Base-by-base conservation (phyloP, 2,329 filamentous ascomycete species). In the Fusarium papillatum region DNA sequence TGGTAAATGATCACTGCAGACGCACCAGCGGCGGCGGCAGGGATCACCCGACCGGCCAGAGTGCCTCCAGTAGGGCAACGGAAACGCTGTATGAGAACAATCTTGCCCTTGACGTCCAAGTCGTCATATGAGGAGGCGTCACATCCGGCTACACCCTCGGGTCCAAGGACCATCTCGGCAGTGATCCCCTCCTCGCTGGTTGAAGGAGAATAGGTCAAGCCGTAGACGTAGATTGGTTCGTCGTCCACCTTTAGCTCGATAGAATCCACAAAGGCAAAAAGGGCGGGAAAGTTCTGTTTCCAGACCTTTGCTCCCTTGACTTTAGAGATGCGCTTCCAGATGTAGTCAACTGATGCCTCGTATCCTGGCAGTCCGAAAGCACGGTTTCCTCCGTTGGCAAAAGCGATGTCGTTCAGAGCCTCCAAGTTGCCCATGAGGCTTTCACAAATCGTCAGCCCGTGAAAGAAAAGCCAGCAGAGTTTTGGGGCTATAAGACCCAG, bases 291-390 rank as follows among this genome's bases (percentile, higher is more conserved):
- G 66, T 88, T 84, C 64, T 89, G 87, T 48, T 85, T 86, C 85
- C 87, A 89, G 29, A 81, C 81, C 29, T 80, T 81, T 10, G 81
- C 80, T 34, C 76, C 80, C 26, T 83, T 73, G 14, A 85, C 82
- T n/a, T 85, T 84, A 36, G 84, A 84, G 10, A 88, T 83, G 38
- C 85, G 83, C n/a, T 83, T 84, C 62, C 85, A 85, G 74, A 90
- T 84, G 76, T 87, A 89, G 62, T 89, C 85, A 34, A 88, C 86
- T 0, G 87, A 88, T 9, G 87, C 87, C 36, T 82, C 84, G 75
- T 87, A 89, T 7, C 88, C 88, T 1, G 87, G 86, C 5, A 87
- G 83, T 24, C 88, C 88, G 72, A 89, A 89, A n/a, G 88, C 88
- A 64, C 88, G 84, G 80, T 90, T 90, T 9, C 88, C 88, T 2